Conservation (phyloP, 2,329 filamentous ascomycete species). For the Chaetomium olivaceum region DNA sequence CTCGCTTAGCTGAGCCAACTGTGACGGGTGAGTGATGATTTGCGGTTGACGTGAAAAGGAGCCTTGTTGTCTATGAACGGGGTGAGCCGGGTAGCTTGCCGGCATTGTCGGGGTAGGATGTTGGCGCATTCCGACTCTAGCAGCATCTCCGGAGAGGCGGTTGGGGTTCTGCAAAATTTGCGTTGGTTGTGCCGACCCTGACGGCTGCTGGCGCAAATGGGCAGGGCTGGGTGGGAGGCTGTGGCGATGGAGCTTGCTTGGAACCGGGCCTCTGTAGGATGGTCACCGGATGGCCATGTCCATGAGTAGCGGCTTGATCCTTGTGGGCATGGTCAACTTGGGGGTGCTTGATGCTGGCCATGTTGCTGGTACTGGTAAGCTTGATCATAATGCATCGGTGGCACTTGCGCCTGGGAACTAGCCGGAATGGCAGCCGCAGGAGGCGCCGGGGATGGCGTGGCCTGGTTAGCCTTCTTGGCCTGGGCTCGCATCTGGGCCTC, state of each 20-base stretch:
- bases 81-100: constrained; percentile 34
- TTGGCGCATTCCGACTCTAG: constrained; percentile 39
- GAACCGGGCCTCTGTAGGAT: constrained; percentile 57
- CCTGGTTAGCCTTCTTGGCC: constrained; percentile 51
- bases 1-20: constrained; percentile 75
- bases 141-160: constrained; percentile 55
- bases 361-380: constrained; percentile 31
- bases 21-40: constrained; percentile 63
- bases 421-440: constrained; percentile 22
- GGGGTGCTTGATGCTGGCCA: constrained; percentile 27
- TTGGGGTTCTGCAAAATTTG: constrained; percentile 82
- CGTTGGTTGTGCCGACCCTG: constrained; percentile 57
- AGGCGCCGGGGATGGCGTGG: constrained; percentile 36
- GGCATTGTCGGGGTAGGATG: constrained; percentile 36
- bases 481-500: constrained; percentile 87
- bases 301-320: constrained; percentile 34
- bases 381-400: constrained; percentile 32
- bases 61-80: constrained; percentile 49
- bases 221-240: constrained; percentile 37
- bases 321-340: constrained; percentile 20
- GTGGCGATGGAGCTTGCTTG: constrained; percentile 44
- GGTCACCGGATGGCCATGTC: constrained; percentile 53
- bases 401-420: constrained; percentile 37
- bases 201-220: constrained; percentile 34
- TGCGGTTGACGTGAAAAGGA: constrained; percentile 59